phyloP scores from a whole-genome alignment of 352 stramenopile species.

The Saprolegnia parasitica region DNA sequence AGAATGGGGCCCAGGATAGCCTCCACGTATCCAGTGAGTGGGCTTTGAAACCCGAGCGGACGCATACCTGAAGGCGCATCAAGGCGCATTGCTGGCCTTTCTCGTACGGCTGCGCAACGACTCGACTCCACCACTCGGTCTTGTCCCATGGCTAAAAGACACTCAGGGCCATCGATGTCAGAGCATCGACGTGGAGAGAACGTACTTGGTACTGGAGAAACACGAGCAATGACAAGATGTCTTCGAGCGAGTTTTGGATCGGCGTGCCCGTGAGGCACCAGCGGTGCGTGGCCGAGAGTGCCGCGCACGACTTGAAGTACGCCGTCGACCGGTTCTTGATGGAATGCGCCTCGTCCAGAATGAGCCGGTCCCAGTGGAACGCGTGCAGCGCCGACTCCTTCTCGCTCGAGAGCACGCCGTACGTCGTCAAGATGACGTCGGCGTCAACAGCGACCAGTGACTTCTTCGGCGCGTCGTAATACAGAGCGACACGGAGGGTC shows the following conservation, averaged over 20 bases:
- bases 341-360: constrained; percentile 88
- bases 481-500: constrained; percentile 51
- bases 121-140: constrained; percentile 74
- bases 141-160: constrained; percentile 81
- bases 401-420: constrained; percentile 72
- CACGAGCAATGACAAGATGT: constrained; percentile 79
- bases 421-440: constrained; percentile 81
- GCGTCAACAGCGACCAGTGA: constrained; percentile 32
- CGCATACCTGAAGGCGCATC: constrained; percentile 45
- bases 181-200: constrained; percentile 61
- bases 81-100: constrained; percentile 61
- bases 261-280: constrained; percentile 90
- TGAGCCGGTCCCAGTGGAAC: constrained; percentile 69
- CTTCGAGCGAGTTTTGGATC: constrained; percentile 85
- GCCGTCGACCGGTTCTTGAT: constrained; percentile 85
- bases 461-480: constrained; percentile 62
- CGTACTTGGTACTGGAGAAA: constrained; percentile 70
- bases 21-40: background rate
- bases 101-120: constrained; percentile 75
- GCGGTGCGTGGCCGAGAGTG: constrained; percentile 52
- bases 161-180: constrained; percentile 72
- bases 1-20: constrained; percentile 63
- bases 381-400: constrained; percentile 39
- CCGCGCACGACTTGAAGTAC: constrained; percentile 62
- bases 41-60: background rate